Evolutionary conservation across 1,284 basidiomycete genomes (phyloP), one percentile per base, ranked within the genome.

Genomic region (Pascua sp.): DNA sequence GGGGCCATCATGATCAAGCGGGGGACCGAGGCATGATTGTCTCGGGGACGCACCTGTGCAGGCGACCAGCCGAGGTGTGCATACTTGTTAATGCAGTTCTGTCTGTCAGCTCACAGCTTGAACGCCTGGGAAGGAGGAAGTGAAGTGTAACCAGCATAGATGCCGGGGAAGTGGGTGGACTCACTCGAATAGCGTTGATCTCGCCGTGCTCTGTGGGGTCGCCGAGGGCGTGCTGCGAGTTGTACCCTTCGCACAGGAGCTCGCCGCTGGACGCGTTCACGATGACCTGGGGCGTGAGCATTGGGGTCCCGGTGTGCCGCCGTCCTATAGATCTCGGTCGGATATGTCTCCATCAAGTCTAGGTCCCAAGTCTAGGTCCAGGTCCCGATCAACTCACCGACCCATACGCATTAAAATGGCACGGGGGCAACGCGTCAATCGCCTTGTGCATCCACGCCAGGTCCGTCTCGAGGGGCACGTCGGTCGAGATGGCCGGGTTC

Each of bases 391-490:
- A 32, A 45, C 50, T 39, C 36, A 51, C 50, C 32, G 42, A 44
- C 15, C 50, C 50, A 13, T 51, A 51, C 2, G 50, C 42, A 10
- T 44, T 42, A 36, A 44, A 51, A 42, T 44, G 55, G 11, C 55
- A 53, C 16, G 59, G 59, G 13, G 60, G 46, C 54, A 64, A 59
- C 11, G 55, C 56, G 10, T 55, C 46, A 16, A 51, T 56, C 10
- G 62, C 59, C 40, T 32, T 53, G 13, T 54, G 47, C 49, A 64
- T 49, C 62, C 62, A 64, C 37, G 44, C 38, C 11, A 39, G 42
- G 50, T 51, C 50, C 5, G 39, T 37, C 36, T 44, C 50, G 11
- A 44, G 17, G 8, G 43, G 16, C 16, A 44, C 43, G 17, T 44
- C 16, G 7, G 17, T 16, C 16, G 17, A 16, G 43, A 44, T 18